A percentile compares a stretch with the other conserved stretches of the same genome.
Evolutionary conservation across 257 asterid species (phyloP).

Genomic region (Jaltomata sinuosa): DNA sequence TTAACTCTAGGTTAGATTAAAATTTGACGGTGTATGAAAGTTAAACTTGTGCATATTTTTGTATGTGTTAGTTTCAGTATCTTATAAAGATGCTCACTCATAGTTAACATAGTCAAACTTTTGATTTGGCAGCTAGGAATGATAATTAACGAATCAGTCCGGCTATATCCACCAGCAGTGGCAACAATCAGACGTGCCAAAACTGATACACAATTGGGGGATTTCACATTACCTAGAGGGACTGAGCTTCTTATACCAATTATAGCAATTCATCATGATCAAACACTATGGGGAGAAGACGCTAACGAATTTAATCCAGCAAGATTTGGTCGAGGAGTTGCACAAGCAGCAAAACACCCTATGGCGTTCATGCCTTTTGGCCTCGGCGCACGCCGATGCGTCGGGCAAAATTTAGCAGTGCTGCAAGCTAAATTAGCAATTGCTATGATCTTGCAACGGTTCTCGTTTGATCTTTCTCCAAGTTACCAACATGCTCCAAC

Average conservation of each 20-base stretch:
- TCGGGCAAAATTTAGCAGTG: slow-evolving; percentile 63
- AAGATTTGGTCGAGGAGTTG: slow-evolving; percentile 33
- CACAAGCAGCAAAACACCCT: background rate
- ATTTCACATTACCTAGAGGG: slow-evolving; percentile 55
- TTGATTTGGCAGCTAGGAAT: slow-evolving; percentile 35
- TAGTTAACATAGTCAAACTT: background rate
- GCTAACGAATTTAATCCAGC: slow-evolving; percentile 62
- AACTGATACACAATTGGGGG: slow-evolving; percentile 51
- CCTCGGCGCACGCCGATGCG: slow-evolving; percentile 66
- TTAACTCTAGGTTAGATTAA: too few relatives aligned
- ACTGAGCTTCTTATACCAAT: slow-evolving; percentile 67
- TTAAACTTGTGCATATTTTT: too few relatives aligned
- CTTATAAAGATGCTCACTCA: background rate
- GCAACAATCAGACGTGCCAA: slow-evolving; percentile 70
- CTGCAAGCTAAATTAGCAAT: slow-evolving; percentile 71
- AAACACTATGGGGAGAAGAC: slow-evolving; percentile 66
- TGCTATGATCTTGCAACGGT: slow-evolving; percentile 55
- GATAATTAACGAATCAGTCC: slow-evolving; percentile 66
- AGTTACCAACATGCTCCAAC: slow-evolving; percentile 69
- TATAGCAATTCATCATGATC: slow-evolving; percentile 55
- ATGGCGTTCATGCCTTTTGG: slow-evolving; percentile 64
- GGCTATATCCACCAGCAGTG: slow-evolving; percentile 74
- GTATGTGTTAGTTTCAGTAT: background rate
- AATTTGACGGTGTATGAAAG: too few relatives aligned
- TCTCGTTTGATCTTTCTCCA: slow-evolving; percentile 39